Base-by-base conservation (phyloP, 164 flowering plant genomes). In the Tetracentron sinense region DNA sequence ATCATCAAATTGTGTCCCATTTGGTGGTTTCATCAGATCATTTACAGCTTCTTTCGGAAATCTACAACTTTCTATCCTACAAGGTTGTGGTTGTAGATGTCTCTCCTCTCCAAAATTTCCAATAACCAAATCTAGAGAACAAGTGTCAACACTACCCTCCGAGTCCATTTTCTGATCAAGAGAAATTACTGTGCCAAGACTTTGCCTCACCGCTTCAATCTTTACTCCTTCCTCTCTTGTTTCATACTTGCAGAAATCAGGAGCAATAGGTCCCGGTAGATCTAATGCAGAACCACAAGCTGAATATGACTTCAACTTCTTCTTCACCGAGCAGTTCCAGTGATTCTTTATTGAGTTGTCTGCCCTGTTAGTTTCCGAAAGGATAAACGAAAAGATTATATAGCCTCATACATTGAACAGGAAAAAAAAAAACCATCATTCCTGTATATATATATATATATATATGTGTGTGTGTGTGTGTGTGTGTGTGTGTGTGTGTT, bases 281-380 rank as follows among this genome's bases (percentile, higher is more conserved):
- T 65, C 57, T 17, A 29, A 56, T 27, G 25, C n/a, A 51, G 65
- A 30, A 28, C 56, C 65, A 58, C 35, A 12, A 42, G 29, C 52
- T 15, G n/a, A 12, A 52, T 28, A 64, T 31, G 60, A 50, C 49
- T 54, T 63, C 60, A 78, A 31, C 60, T 69, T 81, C 72, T 78
- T 84, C 73, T 81, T 80, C 59, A 84, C 52, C 3, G 88, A 80
- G 71, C 86, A 73, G 71, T 84, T 82, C 86, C 88, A 84, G 47
- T 82, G 85, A 29, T 84, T 84, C 69, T 84, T 84, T 56, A 84
- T 81, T 7, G 85, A 70, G 67, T 84, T 84, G 46, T 82, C 88
- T 6, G 77, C 76, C 83, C 88, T 84, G 76, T 64, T 33, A 60
- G 48, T 29, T 30, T 16, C 19, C 42, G 64, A 42, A 27, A n/a